Evolutionary conservation across 129 eudicot species (phyloP), one percentile per base, ranked within the genome.

Genomic region (Apium graveolens): DNA sequence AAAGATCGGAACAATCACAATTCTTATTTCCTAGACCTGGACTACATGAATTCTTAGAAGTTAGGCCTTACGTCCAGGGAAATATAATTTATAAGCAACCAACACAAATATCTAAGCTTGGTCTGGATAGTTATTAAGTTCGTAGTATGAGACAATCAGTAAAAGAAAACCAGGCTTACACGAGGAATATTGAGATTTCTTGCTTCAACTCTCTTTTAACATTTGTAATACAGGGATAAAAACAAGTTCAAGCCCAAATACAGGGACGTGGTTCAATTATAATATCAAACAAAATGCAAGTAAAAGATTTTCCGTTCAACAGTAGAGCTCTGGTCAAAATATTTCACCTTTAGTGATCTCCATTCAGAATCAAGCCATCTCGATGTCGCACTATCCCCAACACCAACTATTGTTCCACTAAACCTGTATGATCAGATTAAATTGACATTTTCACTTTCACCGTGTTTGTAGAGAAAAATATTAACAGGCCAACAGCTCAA

Each of bases 401-500:
- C 91, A 29, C 99, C 99, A 83, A 95, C 95, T 77, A 95, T 95
- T 68, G 96, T 95, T 81, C 99, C 99, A 81, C 96, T 92, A 82
- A 90, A 95, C 89, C 98, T 93, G 89, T 60, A 83, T 75, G 5
- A 79, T 80, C 80, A 85, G 73, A 68, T 43, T 53, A 73, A 34
- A 41, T 16, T 46, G 37, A 24, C 38, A 43, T 31, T 60, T 37
- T 71, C 16, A 74, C 63, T 34, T 41, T 60, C 60, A 44, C 31
- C 44, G 48, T 78, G 73, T 78, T 78, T 46, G 46, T 38, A 73
- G 45, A 38, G 29, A 74, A 11, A 41, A 42, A 82, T 73, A 62
- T 11, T 21, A 81, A 70, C 20, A 79, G 66, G 74, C 49, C 48
- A 71, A 60, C 37, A 27, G 51, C 69, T 71, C 49, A 60, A 48